Conservation (phyloP, 1,284 basidiomycete species). For the Testicularia cyperi region DNA sequence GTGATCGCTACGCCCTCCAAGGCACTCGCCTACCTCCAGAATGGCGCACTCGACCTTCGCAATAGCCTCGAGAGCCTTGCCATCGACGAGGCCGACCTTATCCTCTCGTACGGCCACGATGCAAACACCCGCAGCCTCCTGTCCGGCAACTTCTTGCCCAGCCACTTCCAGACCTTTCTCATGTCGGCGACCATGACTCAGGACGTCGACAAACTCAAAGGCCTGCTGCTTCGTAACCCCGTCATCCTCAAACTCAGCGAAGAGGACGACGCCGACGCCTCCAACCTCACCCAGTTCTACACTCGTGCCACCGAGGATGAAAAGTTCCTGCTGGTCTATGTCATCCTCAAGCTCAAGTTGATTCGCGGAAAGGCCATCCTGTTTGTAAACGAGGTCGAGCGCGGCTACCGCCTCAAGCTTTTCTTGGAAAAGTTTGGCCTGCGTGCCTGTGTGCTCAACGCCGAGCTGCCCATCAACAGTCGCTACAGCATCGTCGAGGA, state of each 20-base stretch:
- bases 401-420: constrained; percentile 89
- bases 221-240: constrained; percentile 80
- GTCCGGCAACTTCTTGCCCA: constrained; percentile 71
- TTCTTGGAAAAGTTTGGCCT: constrained; percentile 98
- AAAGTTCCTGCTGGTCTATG: constrained; percentile 92
- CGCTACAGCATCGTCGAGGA: constrained; percentile 97
- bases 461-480: constrained; percentile 91
- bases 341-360: constrained; percentile 89
- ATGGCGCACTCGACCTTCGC: constrained; percentile 64
- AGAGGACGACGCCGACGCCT: constrained; percentile 26
- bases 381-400: constrained; percentile 95
- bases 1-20: constrained; percentile 88
- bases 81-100: constrained; percentile 96
- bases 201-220: constrained; percentile 88
- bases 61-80: constrained; percentile 77
- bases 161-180: constrained; percentile 87
- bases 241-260: constrained; percentile 65
- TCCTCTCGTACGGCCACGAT: constrained; percentile 92
- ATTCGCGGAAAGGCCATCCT: constrained; percentile 95
- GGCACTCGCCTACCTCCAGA: constrained; percentile 75
- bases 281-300: constrained; percentile 51
- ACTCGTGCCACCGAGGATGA: constrained; percentile 73
- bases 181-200: constrained; percentile 98
- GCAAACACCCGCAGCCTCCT: constrained; percentile 86
- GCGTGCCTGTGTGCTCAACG: constrained; percentile 93